These are phyloP conservation scores for Fusarium praegraminearum DNA, from an alignment of 2,329 filamentous ascomycete species.

Conservation along the genomic window DNA sequence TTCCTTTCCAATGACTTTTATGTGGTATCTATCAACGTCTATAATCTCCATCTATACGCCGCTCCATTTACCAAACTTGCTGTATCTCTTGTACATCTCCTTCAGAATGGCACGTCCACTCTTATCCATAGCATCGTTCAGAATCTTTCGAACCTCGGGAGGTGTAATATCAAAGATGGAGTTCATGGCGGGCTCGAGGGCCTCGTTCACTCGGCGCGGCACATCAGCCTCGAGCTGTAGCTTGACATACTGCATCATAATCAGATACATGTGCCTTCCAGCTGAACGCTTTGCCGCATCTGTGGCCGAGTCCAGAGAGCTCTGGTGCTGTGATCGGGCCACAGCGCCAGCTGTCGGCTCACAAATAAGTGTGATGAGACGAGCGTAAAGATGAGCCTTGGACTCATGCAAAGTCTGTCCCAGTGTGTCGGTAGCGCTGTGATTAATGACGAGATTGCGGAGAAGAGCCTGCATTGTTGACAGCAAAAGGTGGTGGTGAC, in stretches of 20 bases:
- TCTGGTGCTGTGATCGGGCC: slow-evolving; percentile 59
- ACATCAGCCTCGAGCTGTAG: slow-evolving; percentile 69
- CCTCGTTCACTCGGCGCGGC: slow-evolving; percentile 63
- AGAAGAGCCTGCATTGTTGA: slow-evolving; percentile 68
- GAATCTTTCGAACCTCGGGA: slow-evolving; percentile 64
- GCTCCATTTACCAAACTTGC: slow-evolving; percentile 73
- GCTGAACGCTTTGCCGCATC: slow-evolving; percentile 71
- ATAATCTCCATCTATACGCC: slow-evolving; percentile 58
- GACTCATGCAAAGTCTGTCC: slow-evolving; percentile 51
- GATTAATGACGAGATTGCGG: slow-evolving; percentile 60
- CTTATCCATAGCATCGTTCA: slow-evolving; percentile 70
- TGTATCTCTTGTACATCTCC: slow-evolving; percentile 69
- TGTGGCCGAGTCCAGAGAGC: slow-evolving; percentile 68
- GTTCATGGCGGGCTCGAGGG: slow-evolving; percentile 68
- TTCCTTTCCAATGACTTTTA: slow-evolving; percentile 21
- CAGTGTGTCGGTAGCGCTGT: slow-evolving; percentile 36
- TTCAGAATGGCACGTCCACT: slow-evolving; percentile 70
- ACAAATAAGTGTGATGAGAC: slow-evolving; percentile 69
- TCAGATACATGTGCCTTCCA: slow-evolving; percentile 70
- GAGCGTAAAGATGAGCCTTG: slow-evolving; percentile 65
- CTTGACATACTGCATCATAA: slow-evolving; percentile 70
- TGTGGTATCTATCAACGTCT: slow-evolving; percentile 39
- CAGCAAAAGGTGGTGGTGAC: slow-evolving; percentile 71
- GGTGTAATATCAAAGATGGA: slow-evolving; percentile 70
- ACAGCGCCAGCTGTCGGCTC: slow-evolving; percentile 70